Evolutionary conservation across 179 eudicot species (phyloP), one percentile per base, ranked within the genome.

Genomic region (Beta macrorhiza): DNA sequence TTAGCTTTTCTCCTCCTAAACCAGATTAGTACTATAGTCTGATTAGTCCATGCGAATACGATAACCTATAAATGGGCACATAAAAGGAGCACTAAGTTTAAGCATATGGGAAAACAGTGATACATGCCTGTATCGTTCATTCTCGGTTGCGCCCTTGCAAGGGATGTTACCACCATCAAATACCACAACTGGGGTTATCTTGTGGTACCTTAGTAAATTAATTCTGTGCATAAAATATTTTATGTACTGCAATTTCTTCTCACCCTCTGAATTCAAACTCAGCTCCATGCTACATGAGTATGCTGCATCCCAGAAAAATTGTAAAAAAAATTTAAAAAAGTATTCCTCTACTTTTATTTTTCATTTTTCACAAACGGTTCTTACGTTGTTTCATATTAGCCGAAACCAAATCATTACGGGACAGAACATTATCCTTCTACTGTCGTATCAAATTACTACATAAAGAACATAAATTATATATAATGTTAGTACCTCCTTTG

Each of bases 221-320:
- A 93, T 87, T 72, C 95, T 86, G 82, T 93, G 93, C 92, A 93
- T 91, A 73, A 88, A 93, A 85, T 93, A 93, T 62, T 89, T 87
- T 25, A 93, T 80, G 83, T 89, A 93, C 80, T 89, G 93, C 47
- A 85, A 82, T 78, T 93, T 93, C 88, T 92, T 92, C n/a, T 91
- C 92, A 19, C 95, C 91, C 71, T 91, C 92, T 67, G 83, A 80
- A 78, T 91, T 88, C 16, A 93, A 84, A 72, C 82, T 78, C 20
- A 93, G 82, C 90, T 93, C 92, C 97, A 93, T 89, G 89, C 93
- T 91, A 83, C 97, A 93, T 29, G 97, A 91, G 77, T 93, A 93
- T 44, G 97, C 97, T 93, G 90, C 70, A 74, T 19, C 1, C 19
- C 49, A 17, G 53, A 0, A 76, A 49, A 77, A 9, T 37, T 5